Evolutionary conservation across 192 early-diverging fungal species (phyloP).

Genomic region (Backusella sp.): DNA sequence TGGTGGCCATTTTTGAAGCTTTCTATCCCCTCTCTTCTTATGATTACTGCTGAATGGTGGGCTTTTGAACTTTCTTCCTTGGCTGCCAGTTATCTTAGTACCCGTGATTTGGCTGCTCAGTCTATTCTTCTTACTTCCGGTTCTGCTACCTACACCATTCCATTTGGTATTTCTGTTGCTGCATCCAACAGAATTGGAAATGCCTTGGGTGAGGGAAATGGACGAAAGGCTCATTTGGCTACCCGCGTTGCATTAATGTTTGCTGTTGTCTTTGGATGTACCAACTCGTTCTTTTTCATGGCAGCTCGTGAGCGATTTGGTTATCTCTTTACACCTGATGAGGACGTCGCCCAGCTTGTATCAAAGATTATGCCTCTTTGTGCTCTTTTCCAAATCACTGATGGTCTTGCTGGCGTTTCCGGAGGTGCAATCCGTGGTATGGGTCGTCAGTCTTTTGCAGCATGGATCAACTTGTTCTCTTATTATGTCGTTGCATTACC

Average conservation of each 20-base stretch:
- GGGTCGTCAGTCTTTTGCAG: constrained; percentile 71
- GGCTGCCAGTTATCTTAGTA: constrained; percentile 74
- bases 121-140: constrained; percentile 75
- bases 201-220: constrained; percentile 59
- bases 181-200: constrained; percentile 82
- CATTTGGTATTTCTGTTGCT: constrained; percentile 78
- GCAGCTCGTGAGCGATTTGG: constrained; percentile 57
- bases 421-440: constrained; percentile 75
- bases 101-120: constrained; percentile 77
- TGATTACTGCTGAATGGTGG: constrained; percentile 80
- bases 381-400: constrained; percentile 75
- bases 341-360: constrained; percentile 65
- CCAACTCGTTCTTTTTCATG: constrained; percentile 55
- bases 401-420: constrained; percentile 59
- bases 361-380: constrained; percentile 76
- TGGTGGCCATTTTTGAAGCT: constrained; percentile 65
- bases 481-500: constrained; percentile 76
- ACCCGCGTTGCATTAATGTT: constrained; percentile 50
- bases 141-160: constrained; percentile 69
- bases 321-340: constrained; percentile 66
- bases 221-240: constrained; percentile 49
- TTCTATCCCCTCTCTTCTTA: constrained; percentile 75
- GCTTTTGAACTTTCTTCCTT: constrained; percentile 73
- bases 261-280: constrained; percentile 46
- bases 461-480: constrained; percentile 51